Evolutionary conservation across 2,329 filamentous ascomycete genomes (phyloP).

Genomic region (Pseudonectria buxi): DNA sequence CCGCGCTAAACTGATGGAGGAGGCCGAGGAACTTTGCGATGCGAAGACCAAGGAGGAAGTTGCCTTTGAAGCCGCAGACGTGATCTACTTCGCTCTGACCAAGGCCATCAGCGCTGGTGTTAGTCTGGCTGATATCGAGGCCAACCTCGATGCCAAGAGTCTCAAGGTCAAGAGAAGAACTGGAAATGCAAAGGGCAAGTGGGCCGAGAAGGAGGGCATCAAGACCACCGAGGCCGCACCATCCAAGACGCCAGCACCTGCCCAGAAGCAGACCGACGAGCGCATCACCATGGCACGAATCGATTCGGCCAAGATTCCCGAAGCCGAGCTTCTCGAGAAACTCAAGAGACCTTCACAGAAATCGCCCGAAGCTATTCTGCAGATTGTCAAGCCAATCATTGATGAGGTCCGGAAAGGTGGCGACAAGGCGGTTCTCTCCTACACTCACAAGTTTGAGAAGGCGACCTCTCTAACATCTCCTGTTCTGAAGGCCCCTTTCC

Average conservation of each 20-base stretch:
- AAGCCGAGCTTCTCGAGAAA: slow-evolving; percentile 61
- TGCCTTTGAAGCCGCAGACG: slow-evolving; percentile 88
- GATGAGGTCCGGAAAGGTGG: slow-evolving; percentile 76
- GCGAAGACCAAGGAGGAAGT: slow-evolving; percentile 76
- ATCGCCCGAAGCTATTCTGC: slow-evolving; percentile 89
- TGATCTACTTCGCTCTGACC: slow-evolving; percentile 92
- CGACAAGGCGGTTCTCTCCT: slow-evolving; percentile 81
- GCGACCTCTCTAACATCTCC: slow-evolving; percentile 85
- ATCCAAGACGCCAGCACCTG: slow-evolving; percentile 25
- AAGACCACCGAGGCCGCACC: slow-evolving; percentile 32
- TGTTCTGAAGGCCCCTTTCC: slow-evolving; percentile 85
- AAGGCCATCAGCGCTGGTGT: slow-evolving; percentile 84
- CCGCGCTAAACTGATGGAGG: slow-evolving; percentile 96
- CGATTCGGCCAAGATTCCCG: slow-evolving; percentile 57
- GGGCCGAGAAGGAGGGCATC: slow-evolving; percentile 77
- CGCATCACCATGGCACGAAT: slow-evolving; percentile 80
- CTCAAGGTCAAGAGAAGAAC: slow-evolving; percentile 89
- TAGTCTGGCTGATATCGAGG: slow-evolving; percentile 80
- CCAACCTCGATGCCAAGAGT: slow-evolving; percentile 87
- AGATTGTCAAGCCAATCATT: slow-evolving; percentile 86
- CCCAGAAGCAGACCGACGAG: slow-evolving; percentile 32
- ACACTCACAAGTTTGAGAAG: slow-evolving; percentile 97
- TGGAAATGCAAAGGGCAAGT: slow-evolving; percentile 90
- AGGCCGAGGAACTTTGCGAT: slow-evolving; percentile 89
- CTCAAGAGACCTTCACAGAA: slow-evolving; percentile 88